Conservation (phyloP, 805 yeast species). For the Barnettozyma salicaria region DNA sequence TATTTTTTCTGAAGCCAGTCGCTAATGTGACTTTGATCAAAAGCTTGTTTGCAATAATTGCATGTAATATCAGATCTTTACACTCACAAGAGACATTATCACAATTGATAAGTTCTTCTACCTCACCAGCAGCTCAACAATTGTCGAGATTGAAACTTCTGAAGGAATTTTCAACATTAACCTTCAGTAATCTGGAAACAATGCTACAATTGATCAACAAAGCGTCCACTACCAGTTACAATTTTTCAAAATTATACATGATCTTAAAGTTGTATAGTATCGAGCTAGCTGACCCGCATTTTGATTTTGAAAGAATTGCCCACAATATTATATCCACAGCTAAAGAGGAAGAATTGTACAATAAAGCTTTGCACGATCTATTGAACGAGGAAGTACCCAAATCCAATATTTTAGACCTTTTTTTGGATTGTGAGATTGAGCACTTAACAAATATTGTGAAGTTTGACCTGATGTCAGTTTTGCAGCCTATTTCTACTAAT, state of each 20-base stretch:
- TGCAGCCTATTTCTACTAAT: too few relatives aligned
- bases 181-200: slow-evolving; percentile 9
- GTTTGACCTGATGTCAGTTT: too few relatives aligned
- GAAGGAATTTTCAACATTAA: slow-evolving; percentile 11
- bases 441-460: too few relatives aligned
- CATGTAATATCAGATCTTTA: slow-evolving; percentile 11
- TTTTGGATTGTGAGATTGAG: slow-evolving; percentile 16
- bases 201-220: slow-evolving; percentile 15
- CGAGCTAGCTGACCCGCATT: slow-evolving; percentile 16
- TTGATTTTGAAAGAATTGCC: slow-evolving; percentile 17
- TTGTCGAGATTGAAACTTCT: slow-evolving; percentile 8
- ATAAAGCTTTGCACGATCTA: slow-evolving; percentile 11
- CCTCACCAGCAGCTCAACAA: slow-evolving; percentile 6
- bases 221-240: slow-evolving; percentile 13
- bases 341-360: not conserved
- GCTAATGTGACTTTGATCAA: slow-evolving; percentile 13
- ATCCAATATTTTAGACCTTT: slow-evolving; percentile 11
- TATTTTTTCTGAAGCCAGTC: slow-evolving; percentile 36
- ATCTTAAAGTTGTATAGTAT: slow-evolving; percentile 14
- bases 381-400: slow-evolving; percentile 18
- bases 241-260: slow-evolving; percentile 17
- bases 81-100: slow-evolving; percentile 16
- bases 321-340: slow-evolving; percentile 3
- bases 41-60: slow-evolving; percentile 11
- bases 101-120: not conserved